Percentiles rank a stretch among this genome's conserved stretches.
These are phyloP conservation scores for Penicillium dipodomyicola DNA, from an alignment of 495 filamentous ascomycete genomes.

Conservation along the genomic window DNA sequence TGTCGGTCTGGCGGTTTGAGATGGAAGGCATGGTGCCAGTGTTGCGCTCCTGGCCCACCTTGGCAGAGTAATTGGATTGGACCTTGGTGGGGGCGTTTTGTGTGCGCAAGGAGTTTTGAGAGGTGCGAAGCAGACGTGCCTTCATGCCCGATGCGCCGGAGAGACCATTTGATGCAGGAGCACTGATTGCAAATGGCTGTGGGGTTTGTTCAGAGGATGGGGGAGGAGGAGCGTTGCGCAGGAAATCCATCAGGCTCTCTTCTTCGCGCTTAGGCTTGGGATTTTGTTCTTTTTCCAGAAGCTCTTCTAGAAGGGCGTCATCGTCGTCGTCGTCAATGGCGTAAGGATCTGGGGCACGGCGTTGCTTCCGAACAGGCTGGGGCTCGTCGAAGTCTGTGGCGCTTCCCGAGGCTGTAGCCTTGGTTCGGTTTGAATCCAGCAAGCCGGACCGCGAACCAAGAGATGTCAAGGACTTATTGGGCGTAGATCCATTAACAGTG, in stretches of 20 bases:
- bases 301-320: slow-evolving; percentile 67
- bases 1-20: slow-evolving; percentile 45
- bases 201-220: slow-evolving; percentile 55
- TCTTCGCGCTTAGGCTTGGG: slow-evolving; percentile 50
- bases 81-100: slow-evolving; percentile 16
- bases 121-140: slow-evolving; percentile 55
- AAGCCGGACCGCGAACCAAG: slow-evolving; percentile 59
- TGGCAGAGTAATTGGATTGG: slow-evolving; percentile 40
- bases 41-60: slow-evolving; percentile 40
- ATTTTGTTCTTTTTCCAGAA: slow-evolving; percentile 32
- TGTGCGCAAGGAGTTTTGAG: slow-evolving; percentile 35
- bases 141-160: slow-evolving; percentile 53
- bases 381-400: slow-evolving; percentile 25
- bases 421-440: slow-evolving; percentile 41
- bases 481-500: slow-evolving; percentile 42
- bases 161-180: slow-evolving; percentile 39
- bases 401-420: slow-evolving; percentile 16
- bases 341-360: slow-evolving; percentile 83
- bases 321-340: slow-evolving; percentile 85
- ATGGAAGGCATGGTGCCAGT: slow-evolving; percentile 29
- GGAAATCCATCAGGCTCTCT: slow-evolving; percentile 82
- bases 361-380: slow-evolving; percentile 59
- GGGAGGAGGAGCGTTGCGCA: slow-evolving; percentile 79
- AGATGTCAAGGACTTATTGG: slow-evolving; percentile 49
- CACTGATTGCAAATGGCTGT: slow-evolving; percentile 32